Evolutionary conservation across 2,329 filamentous ascomycete genomes (phyloP).

Genomic region (Sarocladium oryzae): DNA sequence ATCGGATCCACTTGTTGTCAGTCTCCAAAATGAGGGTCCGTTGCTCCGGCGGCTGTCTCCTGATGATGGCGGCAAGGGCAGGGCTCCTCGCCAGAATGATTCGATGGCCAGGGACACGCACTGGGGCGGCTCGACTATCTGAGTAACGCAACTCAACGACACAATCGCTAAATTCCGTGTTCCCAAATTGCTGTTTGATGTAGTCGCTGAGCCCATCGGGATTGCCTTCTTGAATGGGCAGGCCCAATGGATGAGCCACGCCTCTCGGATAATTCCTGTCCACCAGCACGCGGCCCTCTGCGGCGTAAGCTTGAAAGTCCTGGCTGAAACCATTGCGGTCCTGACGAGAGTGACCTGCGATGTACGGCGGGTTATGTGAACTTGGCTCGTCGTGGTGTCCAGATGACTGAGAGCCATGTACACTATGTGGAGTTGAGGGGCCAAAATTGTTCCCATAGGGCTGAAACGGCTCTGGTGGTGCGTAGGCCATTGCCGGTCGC

Average conservation of each 20-base stretch:
- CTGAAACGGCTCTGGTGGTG: conserved; percentile 27
- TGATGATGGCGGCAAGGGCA: conserved; percentile 21
- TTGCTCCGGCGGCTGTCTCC: conserved; percentile 24
- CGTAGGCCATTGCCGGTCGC: conserved; percentile 28
- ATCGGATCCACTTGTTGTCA: conserved; percentile 45
- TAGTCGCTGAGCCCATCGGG: conserved; percentile 33
- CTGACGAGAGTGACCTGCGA: conserved; percentile 23
- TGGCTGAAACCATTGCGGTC: conserved; percentile 23
- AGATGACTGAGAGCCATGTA: conserved; percentile 55
- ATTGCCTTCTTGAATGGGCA: conserved; percentile 19
- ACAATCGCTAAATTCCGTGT: conserved; percentile 34
- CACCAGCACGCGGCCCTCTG: not conserved
- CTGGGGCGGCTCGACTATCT: conserved; percentile 29
- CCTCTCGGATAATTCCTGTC: conserved; percentile 6
- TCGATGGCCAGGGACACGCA: conserved; percentile 47
- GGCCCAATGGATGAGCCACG: conserved; percentile 16
- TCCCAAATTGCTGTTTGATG: conserved; percentile 30
- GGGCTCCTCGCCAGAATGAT: conserved; percentile 48
- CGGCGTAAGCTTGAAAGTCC: conserved; percentile 18
- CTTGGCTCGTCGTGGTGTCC: conserved; percentile 39
- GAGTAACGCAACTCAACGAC: conserved; percentile 38
- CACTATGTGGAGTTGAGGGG: conserved; percentile 53
- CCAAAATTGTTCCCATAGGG: conserved; percentile 36
- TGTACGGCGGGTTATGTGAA: conserved; percentile 33
- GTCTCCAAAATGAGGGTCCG: conserved; percentile 36